Percentiles rank a stretch among this genome's conserved stretches.
Evolutionary conservation across 768 basidiomycete species (phyloP).

Genomic region (Lentinula aciculospora): DNA sequence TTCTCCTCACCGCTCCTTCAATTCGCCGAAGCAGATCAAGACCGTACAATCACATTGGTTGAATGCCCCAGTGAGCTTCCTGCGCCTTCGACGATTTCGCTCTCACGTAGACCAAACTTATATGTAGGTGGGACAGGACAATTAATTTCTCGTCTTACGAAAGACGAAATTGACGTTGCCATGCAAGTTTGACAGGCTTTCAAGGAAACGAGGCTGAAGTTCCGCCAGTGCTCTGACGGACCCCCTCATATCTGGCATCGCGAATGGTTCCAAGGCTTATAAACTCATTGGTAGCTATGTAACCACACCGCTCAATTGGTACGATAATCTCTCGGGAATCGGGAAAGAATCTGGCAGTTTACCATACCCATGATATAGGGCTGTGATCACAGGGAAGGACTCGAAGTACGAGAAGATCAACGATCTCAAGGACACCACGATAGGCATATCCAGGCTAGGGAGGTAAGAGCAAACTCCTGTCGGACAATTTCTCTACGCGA

Average conservation of each 20-base stretch:
- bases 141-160: slow-evolving; percentile 66
- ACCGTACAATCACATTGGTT: slow-evolving; percentile 72
- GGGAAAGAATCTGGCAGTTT: not conserved
- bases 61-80: slow-evolving; percentile 75
- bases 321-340: slow-evolving; percentile 10
- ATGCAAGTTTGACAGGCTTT: slow-evolving; percentile 44
- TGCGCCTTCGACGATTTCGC: not conserved
- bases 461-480: slow-evolving; percentile 41
- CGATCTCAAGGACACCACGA: slow-evolving; percentile 73
- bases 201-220: not conserved
- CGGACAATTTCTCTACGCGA: not conserved
- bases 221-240: slow-evolving; percentile 77
- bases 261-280: slow-evolving; percentile 83
- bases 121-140: slow-evolving; percentile 80
- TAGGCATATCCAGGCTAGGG: slow-evolving; percentile 87
- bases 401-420: slow-evolving; percentile 63
- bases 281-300: slow-evolving; percentile 93
- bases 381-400: slow-evolving; percentile 82
- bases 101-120: not conserved
- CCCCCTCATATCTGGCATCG: slow-evolving; percentile 86
- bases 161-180: slow-evolving; percentile 77
- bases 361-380: slow-evolving; percentile 46
- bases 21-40: slow-evolving; percentile 63
- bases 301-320: slow-evolving; percentile 85
- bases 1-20: slow-evolving; percentile 92